A percentile compares a stretch with the other conserved stretches of the same genome.
Conservation (phyloP, 176 grass and related monocot genomes). For the Ensete ventricosum region DNA sequence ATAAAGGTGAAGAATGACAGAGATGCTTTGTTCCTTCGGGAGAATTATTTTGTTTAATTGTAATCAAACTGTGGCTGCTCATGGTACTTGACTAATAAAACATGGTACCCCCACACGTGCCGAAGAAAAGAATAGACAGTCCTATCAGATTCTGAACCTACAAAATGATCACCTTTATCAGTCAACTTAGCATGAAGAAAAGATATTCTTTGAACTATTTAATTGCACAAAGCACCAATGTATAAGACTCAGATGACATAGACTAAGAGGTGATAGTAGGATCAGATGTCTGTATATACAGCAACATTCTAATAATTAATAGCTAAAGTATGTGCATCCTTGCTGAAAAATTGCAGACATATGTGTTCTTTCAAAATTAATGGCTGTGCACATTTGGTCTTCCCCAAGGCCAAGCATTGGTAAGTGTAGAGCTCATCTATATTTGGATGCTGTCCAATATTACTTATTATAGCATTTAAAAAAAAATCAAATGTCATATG, state of each 20-base stretch:
- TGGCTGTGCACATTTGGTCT: background rate
- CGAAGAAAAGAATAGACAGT: background rate
- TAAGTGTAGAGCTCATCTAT: background rate
- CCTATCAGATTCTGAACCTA: background rate
- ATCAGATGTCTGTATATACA: too few relatives aligned
- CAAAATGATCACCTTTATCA: background rate
- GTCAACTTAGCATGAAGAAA: background rate
- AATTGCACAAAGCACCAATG: background rate
- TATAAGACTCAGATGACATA: background rate
- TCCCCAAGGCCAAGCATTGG: background rate
- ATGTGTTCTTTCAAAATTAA: background rate
- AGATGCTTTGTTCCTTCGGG: slow-evolving; percentile 27
- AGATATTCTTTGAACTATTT: background rate
- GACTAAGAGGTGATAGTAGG: background rate
- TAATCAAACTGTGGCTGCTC: slow-evolving; percentile 45
- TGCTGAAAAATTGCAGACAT: background rate
- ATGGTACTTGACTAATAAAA: slow-evolving; percentile 21
- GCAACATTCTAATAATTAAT: background rate
- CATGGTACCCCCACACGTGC: background rate
- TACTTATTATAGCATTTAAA: background rate
- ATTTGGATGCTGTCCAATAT: background rate
- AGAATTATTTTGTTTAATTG: slow-evolving; percentile 35
- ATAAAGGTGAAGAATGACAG: slow-evolving; percentile 29
- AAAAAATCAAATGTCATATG: too few relatives aligned
- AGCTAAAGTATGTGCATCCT: background rate